Base-by-base conservation (phyloP, 2,329 filamentous ascomycete genomes). In the Cladobotryum protrusum region DNA sequence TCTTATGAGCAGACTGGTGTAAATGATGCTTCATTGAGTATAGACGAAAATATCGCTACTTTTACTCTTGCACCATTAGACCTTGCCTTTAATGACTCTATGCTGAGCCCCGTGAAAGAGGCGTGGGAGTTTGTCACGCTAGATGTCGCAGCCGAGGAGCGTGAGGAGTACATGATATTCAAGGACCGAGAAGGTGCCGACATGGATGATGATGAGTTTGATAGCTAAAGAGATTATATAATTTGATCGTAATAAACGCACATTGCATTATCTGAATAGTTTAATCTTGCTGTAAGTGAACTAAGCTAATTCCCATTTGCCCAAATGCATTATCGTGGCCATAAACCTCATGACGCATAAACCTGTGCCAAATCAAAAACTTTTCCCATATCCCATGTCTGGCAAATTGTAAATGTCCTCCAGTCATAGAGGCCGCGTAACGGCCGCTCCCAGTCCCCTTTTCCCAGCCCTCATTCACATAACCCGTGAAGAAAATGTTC, bases 1-100 rank as follows among this genome's bases (percentile, higher is more conserved):
- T 74, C 72, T 40, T 85, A 84, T 57, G 75, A 82, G 45, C 80
- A 83, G 59, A 57, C 63, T 4, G 61, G 63, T 15, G 61, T 62
- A 34, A 56, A 63, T 36, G 36, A 61, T 17, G 51, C 54, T 0
- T 53, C 59, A 12, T 55, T 66, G 7, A 56, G 60, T 9, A 50
- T 62, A 34, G 68, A 75, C 11, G 69, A 70, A 17, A 66, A 69
- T 19, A 63, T 82, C 15, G 67, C 85, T 40, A 66, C 71, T 1
- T 81, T 93, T 52, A 75, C 82, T 4, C 70, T 78, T 2, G 63
- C 81, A 0, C 74, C 81, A 3, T 67, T 84, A 8, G 83, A 86
- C 55, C 75, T 95, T 7, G 78, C 86, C 0, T 87, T 96, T 56
- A 81, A 89, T 58, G 92, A 96, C 57, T 62, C 70, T 0, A 71